These are phyloP conservation scores for Ganoderma sinense DNA, from an alignment of 1,284 basidiomycete genomes.

Conservation along the genomic window DNA sequence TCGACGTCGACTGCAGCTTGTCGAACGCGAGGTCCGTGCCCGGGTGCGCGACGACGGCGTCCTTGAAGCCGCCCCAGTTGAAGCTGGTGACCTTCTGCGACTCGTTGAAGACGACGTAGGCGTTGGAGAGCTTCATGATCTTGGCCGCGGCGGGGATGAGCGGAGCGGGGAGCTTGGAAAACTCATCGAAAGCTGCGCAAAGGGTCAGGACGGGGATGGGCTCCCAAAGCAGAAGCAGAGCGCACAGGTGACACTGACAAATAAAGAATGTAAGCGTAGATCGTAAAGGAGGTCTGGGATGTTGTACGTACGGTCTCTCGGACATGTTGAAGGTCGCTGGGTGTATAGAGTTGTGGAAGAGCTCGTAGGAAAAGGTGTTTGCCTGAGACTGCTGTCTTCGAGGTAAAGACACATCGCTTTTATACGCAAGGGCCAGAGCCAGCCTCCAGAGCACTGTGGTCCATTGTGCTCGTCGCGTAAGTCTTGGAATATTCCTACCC, in stretches of 20 bases:
- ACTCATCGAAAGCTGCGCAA: background rate
- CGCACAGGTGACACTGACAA: background rate
- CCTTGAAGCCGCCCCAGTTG: background rate
- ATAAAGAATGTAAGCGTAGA: background rate
- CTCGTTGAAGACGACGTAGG: background rate
- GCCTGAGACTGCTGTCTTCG: background rate
- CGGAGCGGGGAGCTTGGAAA: background rate
- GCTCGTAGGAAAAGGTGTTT: background rate
- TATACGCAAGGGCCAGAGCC: background rate
- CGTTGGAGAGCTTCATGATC: background rate
- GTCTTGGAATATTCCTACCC: background rate
- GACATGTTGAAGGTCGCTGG: background rate
- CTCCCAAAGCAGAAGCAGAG: background rate
- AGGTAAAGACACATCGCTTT: background rate
- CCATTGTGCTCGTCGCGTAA: background rate
- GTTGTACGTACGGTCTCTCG: background rate
- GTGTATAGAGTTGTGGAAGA: background rate
- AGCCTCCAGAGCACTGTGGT: background rate
- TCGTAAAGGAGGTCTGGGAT: background rate
- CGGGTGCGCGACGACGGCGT: background rate
- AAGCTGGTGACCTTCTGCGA: background rate
- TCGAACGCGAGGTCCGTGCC: background rate
- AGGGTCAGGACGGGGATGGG: background rate
- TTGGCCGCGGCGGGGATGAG: background rate
- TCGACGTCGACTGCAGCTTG: background rate